Evolutionary conservation across 106 monocot genomes (phyloP).

Genomic region (Narthecium ossifragum): DNA sequence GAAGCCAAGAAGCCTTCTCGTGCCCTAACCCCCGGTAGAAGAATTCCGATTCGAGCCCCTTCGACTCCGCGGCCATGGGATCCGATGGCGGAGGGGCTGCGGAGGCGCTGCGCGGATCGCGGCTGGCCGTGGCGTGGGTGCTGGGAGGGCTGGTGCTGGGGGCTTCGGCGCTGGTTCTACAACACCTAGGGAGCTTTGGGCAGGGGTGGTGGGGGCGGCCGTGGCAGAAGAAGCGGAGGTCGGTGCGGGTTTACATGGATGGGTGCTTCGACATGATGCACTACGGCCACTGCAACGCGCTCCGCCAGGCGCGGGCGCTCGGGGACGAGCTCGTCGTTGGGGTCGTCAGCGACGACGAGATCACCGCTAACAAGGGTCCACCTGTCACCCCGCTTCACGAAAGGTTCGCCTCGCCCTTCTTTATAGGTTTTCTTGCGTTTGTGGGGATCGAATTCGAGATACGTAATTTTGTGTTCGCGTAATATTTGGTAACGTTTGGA

Average conservation of each 20-base stretch:
- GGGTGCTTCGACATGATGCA: conserved; percentile 99
- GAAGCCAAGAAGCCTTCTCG: background rate
- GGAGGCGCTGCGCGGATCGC: conserved; percentile 17
- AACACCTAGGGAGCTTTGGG: conserved; percentile 16
- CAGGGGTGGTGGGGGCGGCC: background rate
- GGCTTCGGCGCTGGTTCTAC: conserved; percentile 33
- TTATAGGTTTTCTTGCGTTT: background rate
- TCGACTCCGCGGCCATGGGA: conserved; percentile 7
- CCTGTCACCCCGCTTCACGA: conserved; percentile 82
- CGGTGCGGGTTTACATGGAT: conserved; percentile 91
- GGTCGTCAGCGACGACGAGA: conserved; percentile 89
- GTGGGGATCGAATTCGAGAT: background rate
- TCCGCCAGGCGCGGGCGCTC: conserved; percentile 82
- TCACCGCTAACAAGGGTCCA: conserved; percentile 83
- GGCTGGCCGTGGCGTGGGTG: conserved; percentile 28
- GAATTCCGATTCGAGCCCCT: too few species aligned
- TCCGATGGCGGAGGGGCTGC: background rate
- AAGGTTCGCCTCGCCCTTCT: conserved; percentile 30
- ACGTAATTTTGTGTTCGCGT: background rate
- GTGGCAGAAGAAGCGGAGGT: conserved; percentile 40
- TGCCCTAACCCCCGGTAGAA: too few species aligned
- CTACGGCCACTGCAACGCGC: conserved; percentile 94
- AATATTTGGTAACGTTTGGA: background rate
- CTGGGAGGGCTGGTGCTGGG: conserved; percentile 22
- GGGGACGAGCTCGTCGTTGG: conserved; percentile 95